Evolutionary conservation across 78 protist genomes (phyloP).

Genomic region (Emiliania huxleyi): DNA sequence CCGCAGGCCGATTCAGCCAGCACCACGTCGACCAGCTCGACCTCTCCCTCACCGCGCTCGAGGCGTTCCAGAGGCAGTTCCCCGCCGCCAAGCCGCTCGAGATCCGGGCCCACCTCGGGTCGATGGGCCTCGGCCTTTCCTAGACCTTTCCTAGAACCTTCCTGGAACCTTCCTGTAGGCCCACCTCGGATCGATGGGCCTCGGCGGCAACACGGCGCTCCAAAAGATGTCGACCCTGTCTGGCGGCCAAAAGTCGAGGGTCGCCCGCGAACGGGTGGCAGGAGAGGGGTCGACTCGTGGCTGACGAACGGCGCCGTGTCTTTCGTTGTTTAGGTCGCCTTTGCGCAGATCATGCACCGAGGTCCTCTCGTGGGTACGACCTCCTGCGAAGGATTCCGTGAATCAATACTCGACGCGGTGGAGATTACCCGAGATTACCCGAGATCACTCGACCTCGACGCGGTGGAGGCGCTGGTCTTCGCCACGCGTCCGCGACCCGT

Average conservation of each 20-base stretch:
- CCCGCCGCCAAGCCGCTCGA: constrained; percentile 58
- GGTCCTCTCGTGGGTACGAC: constrained; percentile 85
- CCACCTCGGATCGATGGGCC: too few relatives aligned
- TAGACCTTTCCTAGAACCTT: too few relatives aligned
- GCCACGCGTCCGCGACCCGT: too few relatives aligned
- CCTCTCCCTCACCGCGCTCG: constrained; percentile 74
- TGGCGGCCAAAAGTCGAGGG: constrained; percentile 88
- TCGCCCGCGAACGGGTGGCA: too few relatives aligned
- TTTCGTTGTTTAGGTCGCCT: too few relatives aligned
- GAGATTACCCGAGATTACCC: too few relatives aligned
- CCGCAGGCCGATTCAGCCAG: too few relatives aligned
- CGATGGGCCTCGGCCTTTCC: constrained; percentile 80
- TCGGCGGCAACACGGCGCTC: constrained; percentile 70
- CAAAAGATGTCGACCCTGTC: constrained; percentile 82
- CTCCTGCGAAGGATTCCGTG: constrained; percentile 92
- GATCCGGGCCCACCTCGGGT: constrained; percentile 72
- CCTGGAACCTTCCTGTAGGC: too few relatives aligned
- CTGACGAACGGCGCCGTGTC: too few relatives aligned
- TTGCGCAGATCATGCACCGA: constrained; percentile 61
- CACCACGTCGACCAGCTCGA: constrained; percentile 85
- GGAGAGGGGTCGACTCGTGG: too few relatives aligned
- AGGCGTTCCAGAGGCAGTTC: constrained; percentile 64
- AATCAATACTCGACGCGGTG: constrained; percentile 84
- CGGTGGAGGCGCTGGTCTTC: too few relatives aligned
- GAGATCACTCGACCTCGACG: constrained; percentile 90